Evolutionary conservation across 208 protist genomes (phyloP).

Genomic region (Balamuthia mandrillaris): DNA sequence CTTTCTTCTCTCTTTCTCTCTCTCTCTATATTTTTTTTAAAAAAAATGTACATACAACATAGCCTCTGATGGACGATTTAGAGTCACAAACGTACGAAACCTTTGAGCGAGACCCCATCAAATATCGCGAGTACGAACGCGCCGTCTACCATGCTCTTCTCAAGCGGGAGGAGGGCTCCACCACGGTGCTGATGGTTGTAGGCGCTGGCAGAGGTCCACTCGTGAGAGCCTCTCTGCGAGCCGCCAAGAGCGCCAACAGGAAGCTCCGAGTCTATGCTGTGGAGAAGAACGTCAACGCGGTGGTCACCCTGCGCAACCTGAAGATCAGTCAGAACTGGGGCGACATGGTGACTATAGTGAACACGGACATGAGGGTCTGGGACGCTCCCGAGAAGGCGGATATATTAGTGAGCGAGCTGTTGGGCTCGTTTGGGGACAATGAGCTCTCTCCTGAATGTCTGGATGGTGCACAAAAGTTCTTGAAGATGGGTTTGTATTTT

Average conservation of each 20-base stretch:
- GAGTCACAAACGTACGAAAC: slow-evolving; percentile 95
- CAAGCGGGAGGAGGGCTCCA: not conserved
- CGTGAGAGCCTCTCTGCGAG: slow-evolving; percentile 80
- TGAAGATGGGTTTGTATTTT: slow-evolving; percentile 51
- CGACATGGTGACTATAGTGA: slow-evolving; percentile 85
- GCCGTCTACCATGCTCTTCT: slow-evolving; percentile 66
- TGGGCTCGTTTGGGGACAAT: slow-evolving; percentile 98
- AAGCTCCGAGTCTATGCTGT: slow-evolving; percentile 88
- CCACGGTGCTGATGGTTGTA: slow-evolving; percentile 75
- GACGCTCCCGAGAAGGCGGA: slow-evolving; percentile 75
- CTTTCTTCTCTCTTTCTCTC: too few species aligned
- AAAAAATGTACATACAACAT: too few species aligned
- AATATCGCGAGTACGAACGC: slow-evolving; percentile 90
- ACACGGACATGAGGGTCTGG: slow-evolving; percentile 74
- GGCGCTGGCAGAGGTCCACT: slow-evolving; percentile 94
- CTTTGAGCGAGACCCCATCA: slow-evolving; percentile 95
- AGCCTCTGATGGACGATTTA: slow-evolving; percentile 94
- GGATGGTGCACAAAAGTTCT: slow-evolving; percentile 82
- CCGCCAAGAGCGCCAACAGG: slow-evolving; percentile 70
- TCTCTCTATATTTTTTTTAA: too few species aligned
- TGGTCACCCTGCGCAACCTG: slow-evolving; percentile 57
- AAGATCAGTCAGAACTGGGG: slow-evolving; percentile 74
- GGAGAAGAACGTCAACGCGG: slow-evolving; percentile 96
- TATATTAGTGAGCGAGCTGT: slow-evolving; percentile 94
- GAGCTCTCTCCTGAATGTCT: slow-evolving; percentile 99